Conservation (phyloP, 2,329 filamentous ascomycete genomes). For the Helminthosporium solani region DNA sequence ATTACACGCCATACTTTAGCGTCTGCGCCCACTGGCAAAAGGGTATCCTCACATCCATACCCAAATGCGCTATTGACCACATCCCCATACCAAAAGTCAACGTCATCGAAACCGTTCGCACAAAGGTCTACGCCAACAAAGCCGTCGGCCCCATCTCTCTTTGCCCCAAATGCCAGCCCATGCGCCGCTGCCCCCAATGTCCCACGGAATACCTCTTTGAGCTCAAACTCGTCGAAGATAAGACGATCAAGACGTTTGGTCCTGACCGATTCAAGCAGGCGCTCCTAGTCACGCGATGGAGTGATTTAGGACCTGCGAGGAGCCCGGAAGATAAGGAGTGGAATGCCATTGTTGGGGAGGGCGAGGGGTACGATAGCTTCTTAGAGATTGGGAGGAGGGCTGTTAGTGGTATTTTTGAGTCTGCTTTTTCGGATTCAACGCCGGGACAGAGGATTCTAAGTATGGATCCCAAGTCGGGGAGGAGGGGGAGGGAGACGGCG, state of each 20-base stretch:
- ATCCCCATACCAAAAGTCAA: slow-evolving; percentile 52
- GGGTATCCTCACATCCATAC: slow-evolving; percentile 59
- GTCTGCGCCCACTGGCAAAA: slow-evolving; percentile 64
- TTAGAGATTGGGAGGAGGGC: slow-evolving; percentile 54
- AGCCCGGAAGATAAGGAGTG: slow-evolving; percentile 54
- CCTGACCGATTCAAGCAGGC: slow-evolving; percentile 58
- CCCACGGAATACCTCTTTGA: slow-evolving; percentile 64
- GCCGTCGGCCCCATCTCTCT: slow-evolving; percentile 51
- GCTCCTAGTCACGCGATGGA: slow-evolving; percentile 62
- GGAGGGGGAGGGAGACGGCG: slow-evolving; percentile 55
- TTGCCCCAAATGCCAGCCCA: slow-evolving; percentile 58
- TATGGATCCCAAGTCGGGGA: slow-evolving; percentile 57
- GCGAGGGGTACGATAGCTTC: slow-evolving; percentile 56
- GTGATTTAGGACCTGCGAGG: slow-evolving; percentile 56
- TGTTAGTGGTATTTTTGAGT: slow-evolving; percentile 61
- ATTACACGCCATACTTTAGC: slow-evolving; percentile 64
- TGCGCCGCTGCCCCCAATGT: slow-evolving; percentile 62
- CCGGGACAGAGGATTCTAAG: slow-evolving; percentile 60
- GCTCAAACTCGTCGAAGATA: slow-evolving; percentile 60
- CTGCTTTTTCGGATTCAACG: slow-evolving; percentile 55
- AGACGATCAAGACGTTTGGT: slow-evolving; percentile 39
- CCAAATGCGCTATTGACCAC: slow-evolving; percentile 62
- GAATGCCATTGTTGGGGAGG: slow-evolving; percentile 50
- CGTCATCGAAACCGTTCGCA: slow-evolving; percentile 45
- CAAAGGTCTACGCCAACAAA: slow-evolving; percentile 25